These are phyloP conservation scores for Aspergillus transmontanensis DNA, from an alignment of 2,329 filamentous ascomycete genomes.

Conservation along the genomic window DNA sequence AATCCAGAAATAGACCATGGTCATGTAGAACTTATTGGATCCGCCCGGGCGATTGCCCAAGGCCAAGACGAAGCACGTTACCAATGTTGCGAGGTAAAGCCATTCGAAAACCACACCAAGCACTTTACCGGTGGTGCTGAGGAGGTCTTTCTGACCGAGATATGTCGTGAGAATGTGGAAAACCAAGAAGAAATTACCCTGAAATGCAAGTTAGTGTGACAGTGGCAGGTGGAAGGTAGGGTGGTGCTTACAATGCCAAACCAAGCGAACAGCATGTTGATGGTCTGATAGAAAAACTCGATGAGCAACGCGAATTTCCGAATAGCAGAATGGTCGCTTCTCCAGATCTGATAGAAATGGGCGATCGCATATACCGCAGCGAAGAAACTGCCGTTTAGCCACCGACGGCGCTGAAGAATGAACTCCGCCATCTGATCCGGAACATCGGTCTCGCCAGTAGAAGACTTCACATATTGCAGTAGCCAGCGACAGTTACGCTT, in stretches of 20 bases:
- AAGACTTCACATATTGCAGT: constrained; percentile 96
- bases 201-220: constrained; percentile 15
- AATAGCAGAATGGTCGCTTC: constrained; percentile 83
- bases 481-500: constrained; percentile 98
- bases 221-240: neutral
- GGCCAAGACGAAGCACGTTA: constrained; percentile 92
- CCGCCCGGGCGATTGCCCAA: constrained; percentile 94
- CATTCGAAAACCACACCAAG: constrained; percentile 92
- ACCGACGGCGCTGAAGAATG: constrained; percentile 91
- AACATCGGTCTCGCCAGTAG: constrained; percentile 95
- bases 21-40: constrained; percentile 90
- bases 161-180: constrained; percentile 95
- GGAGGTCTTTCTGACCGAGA: constrained; percentile 67
- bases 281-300: constrained; percentile 91
- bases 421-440: constrained; percentile 92
- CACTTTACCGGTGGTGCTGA: constrained; percentile 76
- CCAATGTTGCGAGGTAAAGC: constrained; percentile 87
- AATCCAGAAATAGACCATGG: constrained; percentile 98
- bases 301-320: constrained; percentile 88
- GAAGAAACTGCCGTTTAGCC: constrained; percentile 98
- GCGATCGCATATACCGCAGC: constrained; percentile 92
- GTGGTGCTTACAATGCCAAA: constrained; percentile 72
- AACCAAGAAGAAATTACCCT: constrained; percentile 96
- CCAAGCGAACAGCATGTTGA: constrained; percentile 98
- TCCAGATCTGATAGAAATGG: constrained; percentile 95